These are phyloP conservation scores for Annulohypoxylon truncatum DNA, from an alignment of 2,329 filamentous ascomycete species.

Conservation along the genomic window DNA sequence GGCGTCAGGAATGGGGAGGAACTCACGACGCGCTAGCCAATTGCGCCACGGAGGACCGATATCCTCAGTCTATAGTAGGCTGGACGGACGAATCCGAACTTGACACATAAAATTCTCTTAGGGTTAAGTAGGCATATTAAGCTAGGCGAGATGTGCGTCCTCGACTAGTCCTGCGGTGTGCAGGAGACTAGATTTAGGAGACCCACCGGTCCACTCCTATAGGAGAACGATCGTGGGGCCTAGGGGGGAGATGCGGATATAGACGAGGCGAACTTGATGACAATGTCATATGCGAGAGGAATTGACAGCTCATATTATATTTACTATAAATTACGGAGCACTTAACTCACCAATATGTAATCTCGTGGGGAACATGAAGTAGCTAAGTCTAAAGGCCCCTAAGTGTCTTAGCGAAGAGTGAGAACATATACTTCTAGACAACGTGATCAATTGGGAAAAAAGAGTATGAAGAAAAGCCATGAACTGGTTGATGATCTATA, in stretches of 20 bases:
- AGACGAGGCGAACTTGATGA: not conserved
- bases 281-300: not conserved
- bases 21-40: constrained; percentile 66
- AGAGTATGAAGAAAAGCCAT: not conserved
- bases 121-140: not conserved
- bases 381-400: not conserved
- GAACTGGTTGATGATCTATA: not conserved
- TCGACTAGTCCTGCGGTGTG: not conserved
- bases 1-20: not conserved
- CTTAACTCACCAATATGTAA: not conserved
- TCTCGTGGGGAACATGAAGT: not conserved
- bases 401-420: not conserved
- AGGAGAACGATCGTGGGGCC: not conserved
- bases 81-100: not conserved
- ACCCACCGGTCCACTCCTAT: not conserved
- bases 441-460: not conserved
- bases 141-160: not conserved
- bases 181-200: not conserved
- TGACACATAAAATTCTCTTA: not conserved
- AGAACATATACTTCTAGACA: not conserved
- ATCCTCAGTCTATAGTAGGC: not conserved
- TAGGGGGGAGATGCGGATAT: not conserved
- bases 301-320: not conserved
- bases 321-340: not conserved
- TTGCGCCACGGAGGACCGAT: constrained; percentile 56